Conservation (phyloP, 2,329 filamentous ascomycete genomes). For the Claviceps maximensis region DNA sequence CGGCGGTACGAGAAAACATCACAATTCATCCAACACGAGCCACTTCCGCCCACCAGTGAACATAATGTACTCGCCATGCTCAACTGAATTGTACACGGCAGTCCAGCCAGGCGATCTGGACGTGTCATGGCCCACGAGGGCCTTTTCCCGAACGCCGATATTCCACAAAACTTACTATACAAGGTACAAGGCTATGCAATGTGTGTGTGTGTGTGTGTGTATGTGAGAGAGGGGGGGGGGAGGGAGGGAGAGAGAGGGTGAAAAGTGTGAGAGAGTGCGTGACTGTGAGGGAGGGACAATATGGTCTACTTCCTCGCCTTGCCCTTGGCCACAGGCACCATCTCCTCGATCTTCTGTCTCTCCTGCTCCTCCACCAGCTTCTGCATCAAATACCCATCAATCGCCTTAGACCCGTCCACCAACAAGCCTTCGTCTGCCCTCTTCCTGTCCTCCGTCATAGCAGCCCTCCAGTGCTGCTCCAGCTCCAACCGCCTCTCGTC, state of each 20-base stretch:
- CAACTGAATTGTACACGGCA: no score
- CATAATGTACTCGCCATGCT: neutral
- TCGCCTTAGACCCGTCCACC: constrained; percentile 42
- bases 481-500: constrained; percentile 53
- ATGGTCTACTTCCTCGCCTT: constrained; percentile 4
- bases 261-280: no score
- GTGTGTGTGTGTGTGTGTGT: no score
- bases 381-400: constrained; percentile 25
- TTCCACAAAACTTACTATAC: neutral
- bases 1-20: no score
- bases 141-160: neutral
- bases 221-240: no score
- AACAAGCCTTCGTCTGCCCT: constrained; percentile 39
- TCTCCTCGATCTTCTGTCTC: constrained; percentile 20
- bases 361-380: constrained; percentile 21
- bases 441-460: constrained; percentile 39
- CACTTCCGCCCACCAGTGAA: no score
- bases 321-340: constrained; percentile 14
- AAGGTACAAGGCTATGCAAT: neutral
- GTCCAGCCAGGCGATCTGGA: no score
- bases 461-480: constrained; percentile 41
- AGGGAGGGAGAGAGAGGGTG: no score
- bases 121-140: neutral
- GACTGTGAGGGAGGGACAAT: no score
- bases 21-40: no score